Evolutionary conservation across 2,329 filamentous ascomycete genomes (phyloP), one percentile per base, ranked within the genome.

Genomic region (Cercospora sp.): DNA sequence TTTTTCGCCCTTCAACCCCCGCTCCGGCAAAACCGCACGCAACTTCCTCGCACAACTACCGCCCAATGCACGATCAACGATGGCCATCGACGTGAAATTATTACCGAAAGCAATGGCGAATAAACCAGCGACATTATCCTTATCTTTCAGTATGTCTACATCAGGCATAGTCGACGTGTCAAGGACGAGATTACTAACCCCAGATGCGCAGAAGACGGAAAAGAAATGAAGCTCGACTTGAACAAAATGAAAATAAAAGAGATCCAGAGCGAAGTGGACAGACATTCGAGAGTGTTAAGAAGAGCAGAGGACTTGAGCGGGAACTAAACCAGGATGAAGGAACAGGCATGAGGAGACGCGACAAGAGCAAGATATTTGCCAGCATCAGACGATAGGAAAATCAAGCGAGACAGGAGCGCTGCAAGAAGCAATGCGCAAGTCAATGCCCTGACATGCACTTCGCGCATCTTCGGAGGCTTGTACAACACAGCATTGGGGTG

Each of bases 1-100:
- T 79, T 97, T 98, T 88, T 97, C 96, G 82, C 94, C 95, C 45
- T 98, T 98, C 87, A 91, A 89, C 30, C 82, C 86, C 26, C 85
- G 87, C 78, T 89, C 92, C 60, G 78, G 78, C 70, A 93, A 93
- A 77, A 90, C 94, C 26, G 94, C 93, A 45, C 90, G 95, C 53
- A 86, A 96, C 62, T 95, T 98, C 81, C 91, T 98, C 73, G 90
- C 92, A 33, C 86, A 91, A 71, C 88, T 99, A 33, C 93, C 94
- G 9, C 87, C 93, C 51, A 89, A 90, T 75, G 93, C 93, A 68
- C 89, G 93, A 64, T 82, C 85, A 65, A 86, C 84, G 64, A 92
- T 97, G 84, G 87, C 89, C 76, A 91, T 98, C 77, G 88, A 88
- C 74, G 90, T 93, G 12, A 90, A 87, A 69, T 83, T 97, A 71